Evolutionary conservation across 202 grass and related monocot species (phyloP).

Genomic region (Bolboschoenoplectus hybrid): DNA sequence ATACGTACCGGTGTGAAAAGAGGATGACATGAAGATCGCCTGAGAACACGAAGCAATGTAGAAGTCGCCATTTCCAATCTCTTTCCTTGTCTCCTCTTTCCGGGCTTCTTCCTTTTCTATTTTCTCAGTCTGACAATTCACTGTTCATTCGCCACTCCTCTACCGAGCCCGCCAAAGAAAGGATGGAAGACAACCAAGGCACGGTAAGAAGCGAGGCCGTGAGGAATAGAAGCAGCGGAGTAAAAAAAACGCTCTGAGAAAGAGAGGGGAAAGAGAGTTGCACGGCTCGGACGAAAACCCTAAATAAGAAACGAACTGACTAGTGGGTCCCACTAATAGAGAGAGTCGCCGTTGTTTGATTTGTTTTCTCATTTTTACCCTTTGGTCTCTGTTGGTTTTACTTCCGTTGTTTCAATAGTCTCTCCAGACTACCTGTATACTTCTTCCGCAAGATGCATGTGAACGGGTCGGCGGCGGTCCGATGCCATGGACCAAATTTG

Average conservation of each 20-base stretch:
- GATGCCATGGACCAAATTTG: no score
- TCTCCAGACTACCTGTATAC: background rate
- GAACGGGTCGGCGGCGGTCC: background rate
- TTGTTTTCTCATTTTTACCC: background rate
- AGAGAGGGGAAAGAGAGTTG: background rate
- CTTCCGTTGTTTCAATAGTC: no score
- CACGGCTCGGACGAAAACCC: conserved; percentile 31
- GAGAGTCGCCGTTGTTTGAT: no score
- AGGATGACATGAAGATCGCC: conserved; percentile 45
- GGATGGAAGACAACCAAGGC: background rate
- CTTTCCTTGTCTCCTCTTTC: background rate
- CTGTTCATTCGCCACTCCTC: background rate
- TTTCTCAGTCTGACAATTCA: background rate
- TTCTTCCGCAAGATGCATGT: conserved; percentile 10
- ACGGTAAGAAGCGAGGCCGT: conserved; percentile 2
- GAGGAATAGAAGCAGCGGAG: conserved; percentile 26
- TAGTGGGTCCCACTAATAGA: background rate
- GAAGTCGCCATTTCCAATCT: conserved; percentile 53
- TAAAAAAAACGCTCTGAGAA: background rate
- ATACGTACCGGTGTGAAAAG: conserved; percentile 48
- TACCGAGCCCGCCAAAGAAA: background rate
- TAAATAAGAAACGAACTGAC: conserved; percentile 24
- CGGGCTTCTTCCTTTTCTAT: background rate
- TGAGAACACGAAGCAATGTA: conserved; percentile 62
- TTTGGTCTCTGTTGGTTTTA: no score